Base-by-base conservation (phyloP, 2,329 filamentous ascomycete genomes). In the Neofusicoccum ribis region DNA sequence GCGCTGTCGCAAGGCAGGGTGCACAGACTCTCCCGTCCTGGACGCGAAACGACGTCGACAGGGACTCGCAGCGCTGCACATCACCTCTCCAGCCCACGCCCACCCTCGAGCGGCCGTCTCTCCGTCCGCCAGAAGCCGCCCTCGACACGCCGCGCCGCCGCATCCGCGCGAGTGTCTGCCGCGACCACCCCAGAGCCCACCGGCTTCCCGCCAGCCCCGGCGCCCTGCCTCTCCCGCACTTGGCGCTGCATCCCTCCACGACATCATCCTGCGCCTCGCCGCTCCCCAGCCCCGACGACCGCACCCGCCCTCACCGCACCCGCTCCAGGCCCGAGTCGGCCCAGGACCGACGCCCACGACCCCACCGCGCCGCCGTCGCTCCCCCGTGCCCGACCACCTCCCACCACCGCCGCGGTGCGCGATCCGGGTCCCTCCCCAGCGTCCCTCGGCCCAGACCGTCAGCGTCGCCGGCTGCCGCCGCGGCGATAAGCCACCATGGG, bases 401-500 rank as follows among this genome's bases (percentile, higher is more conserved):
- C 56, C 5, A 31, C 34, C 44, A 12, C 27, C 36, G 15, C 54
- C 54, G 41, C 63, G 15, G 37, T 52, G 43, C 63, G 56, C 56
- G 15, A 60, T 60, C 43, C 56, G 41, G 50, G 31, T 37, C 15
- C 43, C 7, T n/a, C 56, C 39, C 44, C 63, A 36, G 20, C 44
- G 27, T 36, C 46, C 63, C 52, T 44, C 36, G 60, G 54, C 54
- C 54, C 54, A 54, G 41, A 17, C 52, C 36, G 36, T 65, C 54
- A 37, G 37, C 47, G 63, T 65, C 63, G 63, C 52, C 63, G 63
- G 63, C 50, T 34, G 43, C 54, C 46, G 56, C 63, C 52, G 63
- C 63, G 52, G 52, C 63, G 63, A 65, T 60, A 52, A 66, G 67
- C 61, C 81, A 86, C 76, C 73, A 99, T 99, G 95, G 95, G 95